Percentiles rank a stretch among this genome's conserved stretches.
These are phyloP conservation scores for Lolium multiflorum DNA, from an alignment of 176 grass and related monocot species.

Conservation along the genomic window DNA sequence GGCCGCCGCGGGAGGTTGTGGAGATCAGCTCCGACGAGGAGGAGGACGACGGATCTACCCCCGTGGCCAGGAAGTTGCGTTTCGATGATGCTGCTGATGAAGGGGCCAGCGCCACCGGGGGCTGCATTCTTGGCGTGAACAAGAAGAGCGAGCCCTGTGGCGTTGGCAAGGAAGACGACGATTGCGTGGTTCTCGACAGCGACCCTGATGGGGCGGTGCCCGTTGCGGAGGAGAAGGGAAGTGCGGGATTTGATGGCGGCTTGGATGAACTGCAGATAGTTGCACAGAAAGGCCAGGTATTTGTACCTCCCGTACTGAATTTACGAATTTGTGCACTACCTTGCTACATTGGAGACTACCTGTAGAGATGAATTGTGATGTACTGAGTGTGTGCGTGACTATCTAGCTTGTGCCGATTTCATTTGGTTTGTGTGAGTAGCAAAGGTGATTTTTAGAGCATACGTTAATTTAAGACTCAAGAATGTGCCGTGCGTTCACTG, in stretches of 20 bases:
- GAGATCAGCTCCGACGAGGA: conserved; percentile 7
- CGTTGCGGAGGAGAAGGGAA: conserved; percentile 20
- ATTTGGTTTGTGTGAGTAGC: not conserved
- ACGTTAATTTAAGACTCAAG: not conserved
- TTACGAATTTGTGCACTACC: not conserved
- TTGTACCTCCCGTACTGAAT: conserved; percentile 26
- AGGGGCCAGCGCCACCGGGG: not conserved
- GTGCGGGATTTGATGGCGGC: conserved; percentile 17
- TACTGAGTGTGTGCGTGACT: not conserved
- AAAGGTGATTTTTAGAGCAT: not conserved
- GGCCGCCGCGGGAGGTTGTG: not conserved
- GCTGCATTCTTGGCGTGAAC: not conserved
- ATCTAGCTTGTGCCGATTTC: not conserved
- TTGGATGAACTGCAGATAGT: conserved; percentile 83
- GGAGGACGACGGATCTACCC: conserved; percentile 1
- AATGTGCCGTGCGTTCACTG: not conserved
- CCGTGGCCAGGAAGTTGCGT: not conserved
- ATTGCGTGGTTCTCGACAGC: conserved; percentile 72
- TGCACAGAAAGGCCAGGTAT: conserved; percentile 85
- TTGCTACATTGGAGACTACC: not conserved
- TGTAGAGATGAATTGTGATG: conserved; percentile 12
- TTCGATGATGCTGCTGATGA: not conserved
- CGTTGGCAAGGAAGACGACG: conserved; percentile 51
- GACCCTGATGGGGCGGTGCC: conserved; percentile 58
- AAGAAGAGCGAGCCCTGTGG: conserved; percentile 11